Base-by-base conservation (phyloP, 1,284 basidiomycete species). In the Naganishia liquefaciens region DNA sequence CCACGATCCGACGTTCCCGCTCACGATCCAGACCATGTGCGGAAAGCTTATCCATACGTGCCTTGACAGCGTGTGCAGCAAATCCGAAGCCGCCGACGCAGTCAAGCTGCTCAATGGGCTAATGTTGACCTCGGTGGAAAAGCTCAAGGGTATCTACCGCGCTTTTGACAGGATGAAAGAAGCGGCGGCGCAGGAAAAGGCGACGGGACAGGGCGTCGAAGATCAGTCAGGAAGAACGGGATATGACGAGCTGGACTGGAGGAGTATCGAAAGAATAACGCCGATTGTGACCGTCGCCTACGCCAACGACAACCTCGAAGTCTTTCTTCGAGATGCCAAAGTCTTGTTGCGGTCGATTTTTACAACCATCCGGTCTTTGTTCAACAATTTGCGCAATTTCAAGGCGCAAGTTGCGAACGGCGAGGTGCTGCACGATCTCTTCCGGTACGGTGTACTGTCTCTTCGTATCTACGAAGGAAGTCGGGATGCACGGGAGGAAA, bases 11-110 rank as follows among this genome's bases (percentile, higher is more conserved):
- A 87, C 89, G 15, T 84, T 95, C 57, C 85, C 87, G 13, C 88
- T 86, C 68, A 87, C 85, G 63, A 87, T 95, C 43, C 93, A 98
- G 75, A 91, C 91, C 17, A 85, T 98, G 79, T 93, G 91, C 70
- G 89, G 90, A 67, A 99, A 98, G 80, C 87, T 97, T 77, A 87
- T 98, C 72, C 90, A 93, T 74, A 92, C 89, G 68, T 83, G 97
- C 40, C 85, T 92, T 60, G 96, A 99, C 69, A 86, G 87, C 50
- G 88, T 96, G 61, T 80, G 88, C 21, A 77, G 82, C 50, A 93
- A 93, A 77, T 88, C 88, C 53, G 85, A 87, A 15, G 80, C 85
- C 37, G 83, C 85, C 65, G 87, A 82, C 64, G 87, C 90, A 5
- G 84, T 85, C 5, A 82, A 84, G 65, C 81, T 93, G 39, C 80